Evolutionary conservation across 2,329 filamentous ascomycete genomes (phyloP), one percentile per base, ranked within the genome.

Genomic region (Penicillium sp.): DNA sequence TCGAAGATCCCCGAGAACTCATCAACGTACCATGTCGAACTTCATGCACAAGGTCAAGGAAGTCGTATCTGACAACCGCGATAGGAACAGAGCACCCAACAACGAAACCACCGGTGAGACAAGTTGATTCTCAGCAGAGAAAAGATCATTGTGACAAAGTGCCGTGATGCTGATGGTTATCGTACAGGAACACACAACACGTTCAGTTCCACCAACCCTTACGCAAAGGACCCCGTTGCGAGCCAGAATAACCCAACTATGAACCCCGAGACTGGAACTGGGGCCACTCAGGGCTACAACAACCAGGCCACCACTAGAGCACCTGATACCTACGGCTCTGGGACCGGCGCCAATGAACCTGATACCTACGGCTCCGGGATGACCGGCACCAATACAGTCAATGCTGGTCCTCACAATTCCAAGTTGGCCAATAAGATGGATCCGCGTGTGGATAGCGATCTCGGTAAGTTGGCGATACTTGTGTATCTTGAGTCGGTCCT

Each of bases 391-490:
- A 22, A n/a, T 31, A 44, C 44, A 16, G 46, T 18, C 35, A 60
- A 59, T 50, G 55, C 62, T 37, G 81, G 81, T 6, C 75, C 78
- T 10, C 78, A 83, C 67, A 65, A 63, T 55, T 77, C 75, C 18
- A 77, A 78, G 41, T 1, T 74, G 5, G 76, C 74, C n/a, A 86
- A 85, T 70, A 79, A 81, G 36, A 66, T 71, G 6, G 83, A 85
- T 62, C 83, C 83, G 22, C 75, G 82, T 35, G 66, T 59, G 24
- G 62, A 74, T 67, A 36, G 62, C 39, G 60, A 66, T 14, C 37
- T 55, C 18, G 63, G 62, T 65, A 62, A 51, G 68, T 46, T 41
- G 44, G 33, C 27, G 2, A 22, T 2, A n/a, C 1, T 46, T 11
- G 7, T 31, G 31, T 6, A 10, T 10, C 31, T 6, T 6, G 7